These are phyloP conservation scores for Mycena olivaceomarginata DNA, from an alignment of 768 basidiomycete genomes.

Conservation along the genomic window DNA sequence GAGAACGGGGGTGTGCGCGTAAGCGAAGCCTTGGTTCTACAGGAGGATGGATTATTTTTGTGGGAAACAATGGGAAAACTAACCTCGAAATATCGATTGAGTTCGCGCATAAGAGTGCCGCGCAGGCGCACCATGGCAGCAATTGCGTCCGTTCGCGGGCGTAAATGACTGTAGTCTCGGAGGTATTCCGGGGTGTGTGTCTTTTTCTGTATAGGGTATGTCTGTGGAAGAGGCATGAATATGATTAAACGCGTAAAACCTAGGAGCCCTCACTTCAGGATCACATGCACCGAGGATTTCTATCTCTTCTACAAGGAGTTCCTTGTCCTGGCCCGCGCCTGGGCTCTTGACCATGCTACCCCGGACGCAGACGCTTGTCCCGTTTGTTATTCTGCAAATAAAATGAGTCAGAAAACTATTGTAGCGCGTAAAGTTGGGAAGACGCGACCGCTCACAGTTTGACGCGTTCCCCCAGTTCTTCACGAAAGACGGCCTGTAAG, in stretches of 20 bases:
- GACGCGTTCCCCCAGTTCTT: slow-evolving; percentile 58
- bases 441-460: slow-evolving; percentile 51
- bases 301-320: slow-evolving; percentile 67
- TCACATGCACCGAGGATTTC: slow-evolving; percentile 68
- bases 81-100: slow-evolving; percentile 86
- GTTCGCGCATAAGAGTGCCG: slow-evolving; percentile 70
- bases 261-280: slow-evolving; percentile 59
- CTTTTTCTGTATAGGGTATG: slow-evolving; percentile 96
- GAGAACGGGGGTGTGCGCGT: slow-evolving; percentile 90
- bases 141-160: slow-evolving; percentile 83
- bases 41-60: slow-evolving; percentile 2
- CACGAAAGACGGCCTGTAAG: slow-evolving; percentile 86
- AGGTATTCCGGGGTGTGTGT: slow-evolving; percentile 85
- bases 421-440: not conserved
- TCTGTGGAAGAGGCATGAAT: slow-evolving; percentile 59
- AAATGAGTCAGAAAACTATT: slow-evolving; percentile 1
- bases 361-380: slow-evolving; percentile 61
- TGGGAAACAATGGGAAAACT: slow-evolving; percentile 42
- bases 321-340: slow-evolving; percentile 68
- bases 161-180: slow-evolving; percentile 91
- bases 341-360: slow-evolving; percentile 67
- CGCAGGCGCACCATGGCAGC: slow-evolving; percentile 88
- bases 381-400: slow-evolving; percentile 61
- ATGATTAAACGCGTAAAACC: not conserved
- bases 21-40: slow-evolving; percentile 86